Evolutionary conservation across 139 green algal species (phyloP), one percentile per base, ranked within the genome.

Genomic region (Chlorella sp.): DNA sequence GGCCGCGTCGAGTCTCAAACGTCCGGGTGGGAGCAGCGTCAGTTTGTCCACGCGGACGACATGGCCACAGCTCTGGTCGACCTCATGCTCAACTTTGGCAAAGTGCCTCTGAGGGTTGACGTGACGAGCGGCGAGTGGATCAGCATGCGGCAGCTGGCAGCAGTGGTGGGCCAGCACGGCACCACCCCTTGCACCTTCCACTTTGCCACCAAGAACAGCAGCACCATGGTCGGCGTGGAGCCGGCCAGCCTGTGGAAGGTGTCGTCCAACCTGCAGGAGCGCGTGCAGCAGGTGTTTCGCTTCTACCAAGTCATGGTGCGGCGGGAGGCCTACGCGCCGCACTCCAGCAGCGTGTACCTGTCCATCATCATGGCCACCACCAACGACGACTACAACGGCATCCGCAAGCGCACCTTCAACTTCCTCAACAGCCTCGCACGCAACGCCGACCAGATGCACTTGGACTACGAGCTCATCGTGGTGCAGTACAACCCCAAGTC

Each of bases 401-500:
- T 70, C 17, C 64, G 64, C 3, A 20, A 20, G 17, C 64, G 64
- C 33, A 70, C 23, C 2, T 34, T 50, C 17, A 31, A 31, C 64
- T 59, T 59, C 4, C 3, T 70, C 5, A 3, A 26, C 2, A 59
- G 33, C 33, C 6, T 70, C 2, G 64, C 51, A 33, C 5, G 2
- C 1, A 31, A 33, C 4, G 64, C 64, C 5, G 34, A 59, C 22
- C 32, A 14, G 14, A 33, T 24, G 2, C 14, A 59, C 33, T 33
- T 70, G 33, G 33, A 70, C 64, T 70, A 70, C 33, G 64, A 70
- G 64, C n/a, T 70, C 33, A 42, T 70, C 2, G 64, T 55, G 10
- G 23, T 70, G 34, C 64, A 70, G 64, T 70, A 70, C 64, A 32
- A 42, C 63, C 63, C 63, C 24, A 30, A 14, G 5, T 20, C 20